Conservation (phyloP, 306 rosid genomes). For the Medicago arabica region DNA sequence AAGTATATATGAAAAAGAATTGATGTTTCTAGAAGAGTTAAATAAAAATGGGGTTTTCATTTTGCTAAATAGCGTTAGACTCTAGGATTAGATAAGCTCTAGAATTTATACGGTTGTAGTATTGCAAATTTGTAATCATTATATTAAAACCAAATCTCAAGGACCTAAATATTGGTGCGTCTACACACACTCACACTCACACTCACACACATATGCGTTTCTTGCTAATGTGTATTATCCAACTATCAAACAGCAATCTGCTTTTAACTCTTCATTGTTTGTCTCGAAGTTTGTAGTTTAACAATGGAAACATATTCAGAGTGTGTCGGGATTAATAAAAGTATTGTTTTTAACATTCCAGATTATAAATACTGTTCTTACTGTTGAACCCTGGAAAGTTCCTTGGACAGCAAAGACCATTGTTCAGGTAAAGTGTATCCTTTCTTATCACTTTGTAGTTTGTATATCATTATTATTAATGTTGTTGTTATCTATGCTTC, state of each 20-base stretch:
- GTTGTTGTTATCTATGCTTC: conserved; percentile 13
- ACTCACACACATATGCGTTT: not conserved
- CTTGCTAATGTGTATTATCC: not conserved
- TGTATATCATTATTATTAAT: conserved; percentile 20
- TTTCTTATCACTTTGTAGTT: conserved; percentile 34
- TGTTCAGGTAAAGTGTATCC: conserved; percentile 56
- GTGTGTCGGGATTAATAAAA: conserved; percentile 16
- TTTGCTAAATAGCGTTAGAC: not conserved
- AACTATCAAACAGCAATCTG: conserved; percentile 14
- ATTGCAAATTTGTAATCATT: not conserved
- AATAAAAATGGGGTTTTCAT: not conserved
- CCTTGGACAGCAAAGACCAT: conserved; percentile 67
- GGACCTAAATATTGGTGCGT: not conserved
- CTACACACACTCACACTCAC: too few relatives aligned
- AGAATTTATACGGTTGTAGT: not conserved
- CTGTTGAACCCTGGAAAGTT: conserved; percentile 59
- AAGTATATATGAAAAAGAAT: conserved; percentile 5
- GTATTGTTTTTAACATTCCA: conserved; percentile 41
- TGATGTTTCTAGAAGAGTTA: not conserved
- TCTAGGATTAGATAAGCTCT: not conserved
- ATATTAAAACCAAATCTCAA: conserved; percentile 21
- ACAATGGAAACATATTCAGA: conserved; percentile 16
- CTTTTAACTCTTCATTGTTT: conserved; percentile 4
- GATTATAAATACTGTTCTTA: conserved; percentile 44
- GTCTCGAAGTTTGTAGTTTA: not conserved